A percentile compares a stretch with the other conserved stretches of the same genome.
Conservation (phyloP, 179 eudicot genomes). For the Dionaea muscipula region DNA sequence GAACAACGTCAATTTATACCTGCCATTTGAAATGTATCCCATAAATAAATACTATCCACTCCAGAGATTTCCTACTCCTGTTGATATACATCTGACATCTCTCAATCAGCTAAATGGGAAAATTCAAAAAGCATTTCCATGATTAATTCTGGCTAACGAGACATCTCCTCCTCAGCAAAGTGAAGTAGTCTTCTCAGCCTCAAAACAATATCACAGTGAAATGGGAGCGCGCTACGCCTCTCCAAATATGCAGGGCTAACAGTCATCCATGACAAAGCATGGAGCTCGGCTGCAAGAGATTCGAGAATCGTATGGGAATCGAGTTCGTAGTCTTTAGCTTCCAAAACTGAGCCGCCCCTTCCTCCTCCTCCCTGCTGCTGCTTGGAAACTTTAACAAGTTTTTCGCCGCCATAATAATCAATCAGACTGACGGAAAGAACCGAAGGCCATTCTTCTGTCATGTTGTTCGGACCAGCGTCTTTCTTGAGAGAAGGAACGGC, state of each 20-base stretch:
- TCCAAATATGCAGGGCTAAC: slow-evolving; percentile 87
- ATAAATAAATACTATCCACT: too few species aligned
- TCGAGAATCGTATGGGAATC: slow-evolving; percentile 63
- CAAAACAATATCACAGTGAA: slow-evolving; percentile 82
- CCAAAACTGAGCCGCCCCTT: slow-evolving; percentile 28
- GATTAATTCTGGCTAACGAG: background rate
- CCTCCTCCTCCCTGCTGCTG: too few species aligned
- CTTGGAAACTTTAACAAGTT: slow-evolving; percentile 29
- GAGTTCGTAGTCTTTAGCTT: slow-evolving; percentile 46
- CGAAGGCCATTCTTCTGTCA: slow-evolving; percentile 89
- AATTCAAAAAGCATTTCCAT: too few species aligned
- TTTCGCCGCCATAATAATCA: slow-evolving; percentile 79
- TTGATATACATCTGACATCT: background rate
- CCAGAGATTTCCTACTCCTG: too few species aligned
- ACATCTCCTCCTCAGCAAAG: slow-evolving; percentile 76
- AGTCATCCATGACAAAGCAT: slow-evolving; percentile 94
- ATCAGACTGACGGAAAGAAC: slow-evolving; percentile 73
- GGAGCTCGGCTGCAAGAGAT: slow-evolving; percentile 64
- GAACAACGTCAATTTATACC: too few species aligned
- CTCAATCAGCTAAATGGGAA: background rate
- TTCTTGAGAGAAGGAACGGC: slow-evolving; percentile 72
- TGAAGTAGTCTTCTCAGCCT: slow-evolving; percentile 74
- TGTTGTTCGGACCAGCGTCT: slow-evolving; percentile 27
- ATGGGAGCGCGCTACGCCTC: slow-evolving; percentile 77
- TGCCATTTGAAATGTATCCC: too few species aligned